Evolutionary conservation across 2,329 filamentous ascomycete genomes (phyloP).

Genomic region (Geosmithia putterillii): DNA sequence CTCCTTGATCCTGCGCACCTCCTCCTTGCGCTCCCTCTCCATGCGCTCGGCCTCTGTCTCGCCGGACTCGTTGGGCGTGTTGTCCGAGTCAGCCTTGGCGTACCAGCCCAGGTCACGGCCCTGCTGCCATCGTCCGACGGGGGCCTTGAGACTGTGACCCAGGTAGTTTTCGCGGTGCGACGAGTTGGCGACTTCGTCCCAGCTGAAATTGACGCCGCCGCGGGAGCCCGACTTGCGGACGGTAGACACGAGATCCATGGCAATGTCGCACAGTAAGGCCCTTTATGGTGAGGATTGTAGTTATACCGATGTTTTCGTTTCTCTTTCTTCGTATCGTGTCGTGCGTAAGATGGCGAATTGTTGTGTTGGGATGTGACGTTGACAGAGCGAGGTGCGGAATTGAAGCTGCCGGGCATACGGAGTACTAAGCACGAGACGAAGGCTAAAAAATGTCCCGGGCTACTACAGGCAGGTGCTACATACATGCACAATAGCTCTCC

Average conservation of each 20-base stretch:
- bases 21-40: constrained; percentile 56
- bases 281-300: too few species aligned
- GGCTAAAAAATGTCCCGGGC: too few species aligned
- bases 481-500: too few species aligned
- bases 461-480: too few species aligned
- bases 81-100: constrained; percentile 37
- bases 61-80: constrained; percentile 30
- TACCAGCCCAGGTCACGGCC: constrained; percentile 57
- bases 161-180: constrained; percentile 81
- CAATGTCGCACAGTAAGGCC: not conserved
- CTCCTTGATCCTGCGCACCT: constrained; percentile 74
- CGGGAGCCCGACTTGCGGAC: constrained; percentile 86
- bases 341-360: too few species aligned
- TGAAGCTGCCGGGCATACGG: too few species aligned
- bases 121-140: constrained; percentile 85
- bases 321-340: too few species aligned
- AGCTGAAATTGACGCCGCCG: constrained; percentile 90
- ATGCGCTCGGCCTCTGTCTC: constrained; percentile 47
- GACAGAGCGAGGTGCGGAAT: too few species aligned
- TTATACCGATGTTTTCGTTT: too few species aligned
- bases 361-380: too few species aligned
- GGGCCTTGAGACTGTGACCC: constrained; percentile 83
- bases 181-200: constrained; percentile 85
- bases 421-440: too few species aligned
- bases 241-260: constrained; percentile 86